Base-by-base conservation (phyloP, 108 stramenopile genomes). In the Skeletonema grethae region DNA sequence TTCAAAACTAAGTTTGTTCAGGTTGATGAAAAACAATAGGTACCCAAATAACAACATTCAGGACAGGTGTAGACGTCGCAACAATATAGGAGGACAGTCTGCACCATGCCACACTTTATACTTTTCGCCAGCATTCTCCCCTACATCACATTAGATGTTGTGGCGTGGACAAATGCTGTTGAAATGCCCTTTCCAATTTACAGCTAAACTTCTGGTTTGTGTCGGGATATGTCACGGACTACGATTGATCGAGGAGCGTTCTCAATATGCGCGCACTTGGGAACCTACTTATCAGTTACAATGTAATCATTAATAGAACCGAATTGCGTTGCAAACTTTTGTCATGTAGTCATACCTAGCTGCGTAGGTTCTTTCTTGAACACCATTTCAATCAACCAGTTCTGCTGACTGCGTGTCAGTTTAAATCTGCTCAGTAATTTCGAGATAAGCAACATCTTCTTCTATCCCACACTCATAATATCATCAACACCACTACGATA, bases 261-360 rank as follows among this genome's bases (percentile, higher is more conserved):
- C 72, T 35, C 61, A 63, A 48, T 65, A 65, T 46, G 72, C 63
- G 12, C 61, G 72, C 72, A 64, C 53, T 55, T 64, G 72, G 63
- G 53, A 63, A 65, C 72, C 72, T 73, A 63, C 63, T 43, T 57
- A 73, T 64, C 57, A 22, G 35, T 28, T 64, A 53, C 50, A 29
- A 58, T 64, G 56, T 73, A 69, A 69, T 53, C 57, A 61, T 64
- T 73, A 63, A 73, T 72, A 73, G 72, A 73, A 62, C 10, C 45
- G 65, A 58, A 57, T 73, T 62, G 55, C 62, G 63, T 56, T 43
- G 72, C 72, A 73, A 30, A 43, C 25, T 28, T 28, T 28, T 28
- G 25, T 28, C 25, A 0, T 28, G 25, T 28, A 28, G 25, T 1
- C n/a, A n/a, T n/a, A n/a, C n/a, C n/a, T 28, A 28, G 25, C 25